Evolutionary conservation across 352 stramenopile species (phyloP), one percentile per base, ranked within the genome.

Genomic region (Elongisporangium anandrum): DNA sequence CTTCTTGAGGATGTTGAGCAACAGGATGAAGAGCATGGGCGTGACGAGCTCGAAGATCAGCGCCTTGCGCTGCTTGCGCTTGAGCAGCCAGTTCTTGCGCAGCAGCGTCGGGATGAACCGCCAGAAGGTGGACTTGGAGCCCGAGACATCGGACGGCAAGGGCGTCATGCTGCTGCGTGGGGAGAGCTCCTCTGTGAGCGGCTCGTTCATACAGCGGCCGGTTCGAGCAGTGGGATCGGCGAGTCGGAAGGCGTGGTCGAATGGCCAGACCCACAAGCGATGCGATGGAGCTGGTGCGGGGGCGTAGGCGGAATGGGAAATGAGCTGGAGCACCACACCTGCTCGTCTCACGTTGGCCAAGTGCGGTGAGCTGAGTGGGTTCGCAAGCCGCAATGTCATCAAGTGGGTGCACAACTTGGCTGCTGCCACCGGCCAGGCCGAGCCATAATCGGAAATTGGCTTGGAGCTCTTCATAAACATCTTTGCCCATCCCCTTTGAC

Each of bases 31-130:
- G 59, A 81, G 29, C 20, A 87, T 65, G 19, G 84, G 84, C 5
- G 79, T 69, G 45, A 90, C 48, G 50, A 91, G 63, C 64, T 93
- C 84, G 39, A 87, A 75, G 38, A 83, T 20, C n/a, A 81, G 58
- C 13, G 67, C 72, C 2, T 85, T 16, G 17, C 68, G 73, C 20
- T 86, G 69, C 39, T 85, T 82, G 58, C 69, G 73, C 75, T 92
- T 92, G 65, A 92, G 83, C 70, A 84, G 65, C 67, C 70, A 87
- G 68, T 92, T 92, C 72, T 92, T 92, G 53, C 81, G 73, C 59
- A 92, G 72, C 50, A 92, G 62, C 59, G 67, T 73, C 8, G 75
- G 73, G 38, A 87, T 65, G 52, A 85, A 87, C 41, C 71, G 75
- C 59, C 29, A 41, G 29, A 41, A 41, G 9, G 29, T 41, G 29